Evolutionary conservation across 1,284 basidiomycete genomes (phyloP).

Genomic region (Cerioporus squamosus): DNA sequence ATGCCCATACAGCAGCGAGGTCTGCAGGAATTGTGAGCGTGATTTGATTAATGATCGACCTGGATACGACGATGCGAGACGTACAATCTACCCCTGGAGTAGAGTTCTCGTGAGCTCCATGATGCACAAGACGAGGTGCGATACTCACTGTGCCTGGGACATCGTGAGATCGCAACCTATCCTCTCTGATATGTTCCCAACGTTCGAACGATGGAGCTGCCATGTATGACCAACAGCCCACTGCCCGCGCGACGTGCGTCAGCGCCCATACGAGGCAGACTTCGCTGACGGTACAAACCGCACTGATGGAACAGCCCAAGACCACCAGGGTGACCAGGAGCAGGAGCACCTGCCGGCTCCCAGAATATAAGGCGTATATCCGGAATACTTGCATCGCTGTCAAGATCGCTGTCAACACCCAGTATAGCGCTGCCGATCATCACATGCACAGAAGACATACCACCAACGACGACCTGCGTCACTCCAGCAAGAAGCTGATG

Average conservation of each 20-base stretch:
- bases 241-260: not conserved
- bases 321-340: not conserved
- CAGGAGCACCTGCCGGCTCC: not conserved
- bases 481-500: slow-evolving; percentile 5
- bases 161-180: slow-evolving; percentile 5
- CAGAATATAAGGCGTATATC: slow-evolving; percentile 6
- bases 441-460: not conserved
- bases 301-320: not conserved
- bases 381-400: slow-evolving; percentile 10
- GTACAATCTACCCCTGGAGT: not conserved
- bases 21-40: not conserved
- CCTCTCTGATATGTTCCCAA: not conserved
- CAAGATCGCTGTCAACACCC: not conserved
- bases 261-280: no score
- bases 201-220: not conserved
- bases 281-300: not conserved
- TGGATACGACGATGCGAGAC: not conserved
- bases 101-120: no score
- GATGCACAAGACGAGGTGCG: not conserved
- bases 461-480: slow-evolving; percentile 6
- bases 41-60: not conserved
- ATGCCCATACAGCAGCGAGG: slow-evolving; percentile 4
- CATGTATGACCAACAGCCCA: slow-evolving; percentile 8
- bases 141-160: slow-evolving; percentile 1
- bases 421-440: not conserved